Percentiles rank a stretch among this genome's conserved stretches.
Evolutionary conservation across 805 yeast genomes (phyloP).

Genomic region (Wickerhamiella qilinensis): DNA sequence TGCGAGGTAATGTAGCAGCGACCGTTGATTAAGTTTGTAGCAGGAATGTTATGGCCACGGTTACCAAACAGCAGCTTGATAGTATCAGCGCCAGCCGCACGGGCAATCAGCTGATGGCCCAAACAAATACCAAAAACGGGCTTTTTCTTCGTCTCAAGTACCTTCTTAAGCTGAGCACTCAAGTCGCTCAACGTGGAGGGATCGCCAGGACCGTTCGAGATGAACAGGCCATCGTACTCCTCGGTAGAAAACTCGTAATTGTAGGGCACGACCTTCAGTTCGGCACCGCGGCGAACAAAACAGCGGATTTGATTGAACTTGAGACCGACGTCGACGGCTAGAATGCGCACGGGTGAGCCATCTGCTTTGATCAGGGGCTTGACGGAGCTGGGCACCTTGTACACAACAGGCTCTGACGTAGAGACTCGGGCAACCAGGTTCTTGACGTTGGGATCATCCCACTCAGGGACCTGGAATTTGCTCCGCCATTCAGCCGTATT

Average conservation of each 20-base stretch:
- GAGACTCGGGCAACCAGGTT: conserved; percentile 91
- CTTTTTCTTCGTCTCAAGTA: conserved; percentile 48
- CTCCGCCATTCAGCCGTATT: conserved; percentile 37
- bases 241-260: conserved; percentile 70
- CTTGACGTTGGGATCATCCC: conserved; percentile 83
- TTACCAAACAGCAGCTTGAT: conserved; percentile 90
- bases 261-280: conserved; percentile 91
- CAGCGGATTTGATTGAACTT: conserved; percentile 96
- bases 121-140: conserved; percentile 97
- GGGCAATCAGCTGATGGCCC: conserved; percentile 92
- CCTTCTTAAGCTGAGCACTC: conserved; percentile 41
- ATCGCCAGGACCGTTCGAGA: conserved; percentile 99
- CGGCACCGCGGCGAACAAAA: conserved; percentile 90
- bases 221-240: conserved; percentile 84
- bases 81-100: conserved; percentile 92
- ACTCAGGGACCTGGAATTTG: conserved; percentile 61
- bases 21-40: conserved; percentile 78
- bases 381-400: conserved; percentile 45
- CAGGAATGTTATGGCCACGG: conserved; percentile 98
- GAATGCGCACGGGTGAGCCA: conserved; percentile 65
- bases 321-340: conserved; percentile 96
- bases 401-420: conserved; percentile 51
- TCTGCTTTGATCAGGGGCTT: conserved; percentile 31
- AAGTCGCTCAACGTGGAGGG: conserved; percentile 70
- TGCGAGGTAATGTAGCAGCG: conserved; percentile 97